Conservation (phyloP, 371 early-diverging fungal genomes). For the Mucor indicus region DNA sequence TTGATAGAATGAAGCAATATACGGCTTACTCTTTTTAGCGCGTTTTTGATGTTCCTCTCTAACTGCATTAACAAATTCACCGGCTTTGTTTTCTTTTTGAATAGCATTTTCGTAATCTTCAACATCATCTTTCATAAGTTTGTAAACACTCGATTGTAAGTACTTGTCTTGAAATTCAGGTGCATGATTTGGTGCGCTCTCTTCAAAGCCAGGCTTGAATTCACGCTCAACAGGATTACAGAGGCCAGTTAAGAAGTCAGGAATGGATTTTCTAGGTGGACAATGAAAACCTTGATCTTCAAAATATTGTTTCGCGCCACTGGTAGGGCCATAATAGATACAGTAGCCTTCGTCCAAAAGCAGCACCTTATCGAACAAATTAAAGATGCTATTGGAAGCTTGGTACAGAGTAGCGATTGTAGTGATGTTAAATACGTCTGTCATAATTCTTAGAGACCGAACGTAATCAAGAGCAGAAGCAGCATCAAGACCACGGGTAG, state of each 20-base stretch:
- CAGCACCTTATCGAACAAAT: conserved; percentile 73
- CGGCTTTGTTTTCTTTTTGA: conserved; percentile 19
- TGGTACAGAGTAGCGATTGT: conserved; percentile 65
- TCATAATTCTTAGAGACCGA: conserved; percentile 63
- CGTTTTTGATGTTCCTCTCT: conserved; percentile 38
- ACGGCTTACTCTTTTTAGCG: conserved; percentile 37
- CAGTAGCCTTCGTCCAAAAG: conserved; percentile 71
- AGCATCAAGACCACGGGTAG: conserved; percentile 89
- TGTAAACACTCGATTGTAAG: conserved; percentile 18
- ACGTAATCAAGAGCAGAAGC: conserved; percentile 82
- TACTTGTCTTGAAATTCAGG: conserved; percentile 47
- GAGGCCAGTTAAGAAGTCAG: conserved; percentile 73
- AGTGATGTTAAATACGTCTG: conserved; percentile 60
- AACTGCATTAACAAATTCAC: conserved; percentile 40
- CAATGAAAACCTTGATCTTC: conserved; percentile 64
- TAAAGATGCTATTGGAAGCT: conserved; percentile 68
- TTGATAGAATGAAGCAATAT: conserved; percentile 47
- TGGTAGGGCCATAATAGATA: conserved; percentile 70
- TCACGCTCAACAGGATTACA: conserved; percentile 58
- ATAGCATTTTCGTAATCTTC: conserved; percentile 20
- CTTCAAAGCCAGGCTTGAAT: conserved; percentile 47
- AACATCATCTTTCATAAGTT: conserved; percentile 25
- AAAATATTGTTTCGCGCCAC: conserved; percentile 65
- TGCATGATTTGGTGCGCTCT: conserved; percentile 39
- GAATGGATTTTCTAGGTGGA: conserved; percentile 70